These are phyloP conservation scores for Botrytis hyacinthi DNA, from an alignment of 2,329 filamentous ascomycete genomes.

Conservation along the genomic window DNA sequence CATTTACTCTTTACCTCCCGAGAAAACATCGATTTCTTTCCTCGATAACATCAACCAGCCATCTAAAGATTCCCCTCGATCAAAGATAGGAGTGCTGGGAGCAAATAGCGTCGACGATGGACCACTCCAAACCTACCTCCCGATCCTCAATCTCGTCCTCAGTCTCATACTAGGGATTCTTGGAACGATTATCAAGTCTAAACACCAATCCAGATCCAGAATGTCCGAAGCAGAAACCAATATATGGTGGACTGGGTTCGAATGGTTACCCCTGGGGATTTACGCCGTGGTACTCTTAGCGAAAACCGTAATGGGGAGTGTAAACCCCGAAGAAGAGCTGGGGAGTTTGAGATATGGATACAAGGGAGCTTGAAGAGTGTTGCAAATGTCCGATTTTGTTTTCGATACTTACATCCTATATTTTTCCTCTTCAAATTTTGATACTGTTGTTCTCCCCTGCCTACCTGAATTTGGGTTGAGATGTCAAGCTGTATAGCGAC, in stretches of 20 bases:
- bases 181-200: constrained; percentile 34
- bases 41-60: constrained; percentile 43
- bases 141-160: constrained; percentile 59
- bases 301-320: constrained; percentile 63
- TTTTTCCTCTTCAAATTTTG: not conserved
- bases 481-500: not conserved
- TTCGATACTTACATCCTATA: not conserved
- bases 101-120: constrained; percentile 31
- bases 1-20: constrained; percentile 54
- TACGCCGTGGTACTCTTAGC: constrained; percentile 60
- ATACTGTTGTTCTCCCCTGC: not conserved
- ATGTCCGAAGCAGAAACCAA: constrained; percentile 28
- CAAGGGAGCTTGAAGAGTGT: constrained; percentile 56
- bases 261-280: constrained; percentile 55
- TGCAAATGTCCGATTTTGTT: not conserved
- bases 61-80: not conserved
- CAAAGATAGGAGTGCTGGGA: not conserved
- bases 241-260: constrained; percentile 45
- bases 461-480: too few species aligned
- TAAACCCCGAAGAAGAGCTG: constrained; percentile 65
- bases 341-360: constrained; percentile 61
- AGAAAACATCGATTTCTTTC: constrained; percentile 50
- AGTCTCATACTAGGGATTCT: constrained; percentile 51
- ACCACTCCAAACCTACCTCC: constrained; percentile 58
- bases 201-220: constrained; percentile 14